Conservation (phyloP, 2,329 filamentous ascomycete genomes). For the Aureobasidium sp. region DNA sequence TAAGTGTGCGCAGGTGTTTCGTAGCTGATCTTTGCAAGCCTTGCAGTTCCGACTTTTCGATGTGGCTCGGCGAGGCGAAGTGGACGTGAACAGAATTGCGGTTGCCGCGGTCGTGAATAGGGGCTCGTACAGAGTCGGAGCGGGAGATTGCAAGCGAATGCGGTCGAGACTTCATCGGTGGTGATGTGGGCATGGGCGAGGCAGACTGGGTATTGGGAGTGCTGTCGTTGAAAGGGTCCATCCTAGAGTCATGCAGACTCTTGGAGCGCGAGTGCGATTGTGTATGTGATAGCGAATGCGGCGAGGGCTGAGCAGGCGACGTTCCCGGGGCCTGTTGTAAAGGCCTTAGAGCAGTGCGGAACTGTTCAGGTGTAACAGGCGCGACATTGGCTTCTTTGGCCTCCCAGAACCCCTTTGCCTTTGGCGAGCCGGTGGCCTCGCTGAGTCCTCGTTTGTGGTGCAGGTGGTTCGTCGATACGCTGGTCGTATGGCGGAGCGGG, state of each 20-base stretch:
- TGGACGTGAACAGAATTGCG: conserved; percentile 23
- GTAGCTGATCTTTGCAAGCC: conserved; percentile 82
- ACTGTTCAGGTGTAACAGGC: conserved; percentile 13
- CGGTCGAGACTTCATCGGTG: conserved; percentile 21
- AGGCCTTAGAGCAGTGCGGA: conserved; percentile 16
- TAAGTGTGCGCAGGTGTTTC: conserved; percentile 78
- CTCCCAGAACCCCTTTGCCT: conserved; percentile 12
- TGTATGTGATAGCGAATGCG: conserved; percentile 6
- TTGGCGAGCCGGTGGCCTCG: conserved; percentile 9
- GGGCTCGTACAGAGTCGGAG: conserved; percentile 30
- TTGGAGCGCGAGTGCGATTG: conserved; percentile 15
- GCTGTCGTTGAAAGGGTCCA: conserved; percentile 10
- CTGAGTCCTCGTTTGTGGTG: conserved; percentile 14
- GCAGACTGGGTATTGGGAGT: conserved; percentile 18
- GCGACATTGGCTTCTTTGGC: conserved; percentile 9
- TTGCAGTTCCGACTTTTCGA: conserved; percentile 59
- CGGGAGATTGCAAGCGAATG: conserved; percentile 26
- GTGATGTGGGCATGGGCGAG: conserved; percentile 20
- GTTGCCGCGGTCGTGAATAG: conserved; percentile 24
- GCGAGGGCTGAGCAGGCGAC: conserved; percentile 1
- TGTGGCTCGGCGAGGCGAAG: conserved; percentile 25
- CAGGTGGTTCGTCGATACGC: background rate
- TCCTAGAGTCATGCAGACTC: conserved; percentile 13
- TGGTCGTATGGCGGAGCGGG: conserved; percentile 4
- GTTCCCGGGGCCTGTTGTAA: conserved; percentile 16